phyloP scores from a whole-genome alignment of 371 early-diverging fungal genomes.

The Syncephalastrum sp. region DNA sequence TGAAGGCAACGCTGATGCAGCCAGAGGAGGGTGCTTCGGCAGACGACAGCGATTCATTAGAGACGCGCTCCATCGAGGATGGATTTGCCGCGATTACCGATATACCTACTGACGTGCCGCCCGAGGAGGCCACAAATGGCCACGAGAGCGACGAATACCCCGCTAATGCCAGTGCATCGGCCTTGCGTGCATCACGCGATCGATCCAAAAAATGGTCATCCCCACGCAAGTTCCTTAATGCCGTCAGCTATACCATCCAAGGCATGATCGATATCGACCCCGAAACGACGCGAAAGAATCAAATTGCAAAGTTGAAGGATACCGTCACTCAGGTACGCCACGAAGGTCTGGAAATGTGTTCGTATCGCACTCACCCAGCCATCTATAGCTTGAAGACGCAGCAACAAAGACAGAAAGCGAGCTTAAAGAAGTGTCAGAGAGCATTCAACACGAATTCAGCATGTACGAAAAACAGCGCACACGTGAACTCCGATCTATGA shows the following conservation, averaged over 20 bases:
- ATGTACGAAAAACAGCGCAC: slow-evolving; percentile 84
- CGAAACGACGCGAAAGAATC: slow-evolving; percentile 79
- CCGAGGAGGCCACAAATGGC: slow-evolving; percentile 2
- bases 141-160: slow-evolving; percentile 26
- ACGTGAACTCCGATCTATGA: slow-evolving; percentile 67
- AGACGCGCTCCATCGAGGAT: slow-evolving; percentile 43
- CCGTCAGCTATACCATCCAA: slow-evolving; percentile 68
- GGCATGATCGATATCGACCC: slow-evolving; percentile 95
- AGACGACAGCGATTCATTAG: slow-evolving; percentile 13
- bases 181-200: slow-evolving; percentile 30
- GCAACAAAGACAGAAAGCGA: slow-evolving; percentile 60
- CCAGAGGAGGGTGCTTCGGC: neutral
- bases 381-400: slow-evolving; percentile 62
- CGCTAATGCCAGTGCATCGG: slow-evolving; percentile 28
- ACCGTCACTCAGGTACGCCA: slow-evolving; percentile 56
- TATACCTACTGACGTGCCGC: slow-evolving; percentile 8
- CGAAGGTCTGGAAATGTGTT: neutral
- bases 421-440: slow-evolving; percentile 66
- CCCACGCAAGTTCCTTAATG: slow-evolving; percentile 54
- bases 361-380: neutral
- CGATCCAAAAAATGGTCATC: slow-evolving; percentile 50
- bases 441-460: slow-evolving; percentile 80
- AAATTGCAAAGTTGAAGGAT: slow-evolving; percentile 78
- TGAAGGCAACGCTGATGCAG: slow-evolving; percentile 44
- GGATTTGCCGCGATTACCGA: slow-evolving; percentile 27